Base-by-base conservation (phyloP, 257 asterid species). In the Penstemon eatonii region DNA sequence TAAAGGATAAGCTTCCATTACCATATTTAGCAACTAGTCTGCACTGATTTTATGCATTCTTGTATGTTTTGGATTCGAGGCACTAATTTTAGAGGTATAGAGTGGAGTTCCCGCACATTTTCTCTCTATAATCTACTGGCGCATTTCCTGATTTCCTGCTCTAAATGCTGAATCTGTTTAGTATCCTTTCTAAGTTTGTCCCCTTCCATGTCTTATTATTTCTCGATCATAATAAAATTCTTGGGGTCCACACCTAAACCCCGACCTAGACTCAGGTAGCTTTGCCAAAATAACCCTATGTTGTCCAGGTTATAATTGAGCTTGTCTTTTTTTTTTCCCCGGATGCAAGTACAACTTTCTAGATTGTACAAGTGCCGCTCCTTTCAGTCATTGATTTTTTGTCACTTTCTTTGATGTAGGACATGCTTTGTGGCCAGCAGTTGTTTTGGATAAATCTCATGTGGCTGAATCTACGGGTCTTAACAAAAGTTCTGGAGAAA, bases 341-440 rank as follows among this genome's bases (percentile, higher is more conserved):
- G 11, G 60, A 60, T 44, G 36, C 59, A 51, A 40, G 43, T 67
- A 47, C 65, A 59, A 12, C 70, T 74, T 68, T 59, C 59, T 63
- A 59, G 40, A 56, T 51, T 63, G 43, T 68, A 49, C 55, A 37
- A 40, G 15, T n/a, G 18, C 51, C 15, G 5, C 36, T 12, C 40
- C 6, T 51, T 66, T 65, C 47, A 47, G 62, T 25, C 13, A 56
- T 51, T 60, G 57, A 37, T 63, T 71, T 50, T 13, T 66, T 67
- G 42, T 66, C 41, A 55, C 69, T 67, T 56, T 66, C 56, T 67
- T 36, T 81, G 66, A 65, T 76, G 70, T 82, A 94, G 99, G 99
- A 72, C 91, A 94, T 84, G 97, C 99, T 76, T 80, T 83, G 78
- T 94, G 99, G 99, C 99, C 99, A 45, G 96, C 99, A 67, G 68